Evolutionary conservation across 176 grass and related monocot genomes (phyloP), one percentile per base, ranked within the genome.

Genomic region (Cymbopogon citratus): DNA sequence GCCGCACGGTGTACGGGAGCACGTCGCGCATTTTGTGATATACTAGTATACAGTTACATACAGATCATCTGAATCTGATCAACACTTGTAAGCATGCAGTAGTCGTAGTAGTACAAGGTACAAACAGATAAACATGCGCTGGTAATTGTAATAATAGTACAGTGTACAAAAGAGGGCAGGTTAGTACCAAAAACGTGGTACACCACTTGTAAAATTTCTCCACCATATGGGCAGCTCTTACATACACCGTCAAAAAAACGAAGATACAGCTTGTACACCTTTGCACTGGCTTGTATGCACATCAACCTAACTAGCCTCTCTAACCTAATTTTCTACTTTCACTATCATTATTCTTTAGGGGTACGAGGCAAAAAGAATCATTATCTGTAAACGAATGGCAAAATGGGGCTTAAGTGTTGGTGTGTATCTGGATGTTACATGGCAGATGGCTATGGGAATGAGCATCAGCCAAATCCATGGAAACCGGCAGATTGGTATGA

Each of bases 401-500:
- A 74, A 80, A 61, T 36, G 65, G 71, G 6, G 45, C 68, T 24
- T 24, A 8, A 6, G 25, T 38, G 39, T 79, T 18, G 38, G 9
- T n/a, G 70, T 71, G 33, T 73, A 12, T 84, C 81, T 40, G 16
- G 12, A 65, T 48, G 3, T 73, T 51, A 80, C 16, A 49, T 13
- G 25, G 1, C 41, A 39, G 36, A 31, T 0, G 25, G 57, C 16
- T 80, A 60, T 61, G 24, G 13, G 6, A 36, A 63, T 18, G 8
- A 34, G 66, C 13, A 71, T 95, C 85, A 99, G 57, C 96, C 96
- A 33, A 90, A 88, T 81, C 94, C 92, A 52, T 99, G 96, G 44
- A 99, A 95, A 16, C 96, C 96, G 0, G 83, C 92, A 24, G 96
- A 95, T 38, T 29, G 84, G 33, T 95, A 93, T 3, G 91, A 91